A percentile compares a stretch with the other conserved stretches of the same genome.
These are phyloP conservation scores for Epicoccum nigrum DNA, from an alignment of 2,329 filamentous ascomycete species.

Conservation along the genomic window DNA sequence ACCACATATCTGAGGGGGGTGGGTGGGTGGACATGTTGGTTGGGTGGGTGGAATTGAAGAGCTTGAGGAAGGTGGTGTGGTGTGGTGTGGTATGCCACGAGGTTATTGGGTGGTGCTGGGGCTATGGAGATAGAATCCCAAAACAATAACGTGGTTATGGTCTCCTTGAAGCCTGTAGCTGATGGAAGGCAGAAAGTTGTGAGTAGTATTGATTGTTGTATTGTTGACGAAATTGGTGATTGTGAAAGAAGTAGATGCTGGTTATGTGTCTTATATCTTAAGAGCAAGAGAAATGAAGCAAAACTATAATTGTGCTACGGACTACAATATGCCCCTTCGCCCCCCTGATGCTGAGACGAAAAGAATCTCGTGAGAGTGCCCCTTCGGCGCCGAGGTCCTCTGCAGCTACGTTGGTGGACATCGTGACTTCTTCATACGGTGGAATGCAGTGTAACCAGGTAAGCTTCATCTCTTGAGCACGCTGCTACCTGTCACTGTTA, in stretches of 20 bases:
- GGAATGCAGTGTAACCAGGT: neutral
- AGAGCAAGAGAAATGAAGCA: neutral
- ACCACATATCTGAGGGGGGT: slow-evolving; percentile 7
- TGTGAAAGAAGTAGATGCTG: too few relatives aligned
- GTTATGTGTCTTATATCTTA: neutral
- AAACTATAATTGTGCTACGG: neutral
- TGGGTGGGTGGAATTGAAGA: too few relatives aligned
- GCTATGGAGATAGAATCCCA: too few relatives aligned
- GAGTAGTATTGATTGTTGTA: too few relatives aligned
- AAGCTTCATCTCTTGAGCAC: neutral
- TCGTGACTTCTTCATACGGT: slow-evolving; percentile 4
- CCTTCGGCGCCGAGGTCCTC: neutral
- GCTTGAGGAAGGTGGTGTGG: too few relatives aligned
- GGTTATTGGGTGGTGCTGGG: too few relatives aligned
- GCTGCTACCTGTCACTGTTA: neutral
- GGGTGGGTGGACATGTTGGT: neutral
- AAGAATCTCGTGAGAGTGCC: neutral
- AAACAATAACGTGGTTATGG: too few relatives aligned
- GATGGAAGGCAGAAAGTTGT: too few relatives aligned
- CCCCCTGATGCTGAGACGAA: neutral
- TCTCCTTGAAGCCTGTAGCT: too few relatives aligned
- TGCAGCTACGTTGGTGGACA: neutral
- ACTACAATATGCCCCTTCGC: neutral
- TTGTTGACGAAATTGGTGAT: too few relatives aligned
- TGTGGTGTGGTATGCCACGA: too few relatives aligned